A percentile compares a stretch with the other conserved stretches of the same genome.
Evolutionary conservation across 2,329 filamentous ascomycete species (phyloP).

Genomic region (Trichophyton verrucosum): DNA sequence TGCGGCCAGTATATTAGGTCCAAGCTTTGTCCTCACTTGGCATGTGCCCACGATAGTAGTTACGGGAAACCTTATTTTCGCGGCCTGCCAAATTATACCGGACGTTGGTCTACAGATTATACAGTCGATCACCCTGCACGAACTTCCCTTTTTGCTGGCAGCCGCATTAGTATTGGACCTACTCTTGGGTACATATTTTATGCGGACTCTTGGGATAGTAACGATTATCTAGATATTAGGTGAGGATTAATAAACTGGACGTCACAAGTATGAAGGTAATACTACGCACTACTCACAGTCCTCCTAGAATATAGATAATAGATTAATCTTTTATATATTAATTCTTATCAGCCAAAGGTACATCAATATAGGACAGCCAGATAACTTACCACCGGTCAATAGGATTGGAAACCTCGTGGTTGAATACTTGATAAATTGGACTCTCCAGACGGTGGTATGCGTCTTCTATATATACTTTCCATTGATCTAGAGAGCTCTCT

Average conservation of each 20-base stretch:
- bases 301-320: too few species aligned
- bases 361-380: neutral
- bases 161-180: neutral
- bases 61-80: neutral
- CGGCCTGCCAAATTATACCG: neutral
- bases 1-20: neutral
- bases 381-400: too few species aligned
- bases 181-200: neutral
- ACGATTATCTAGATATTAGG: too few species aligned
- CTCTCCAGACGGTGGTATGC: too few species aligned
- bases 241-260: too few species aligned
- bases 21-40: neutral
- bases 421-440: too few species aligned
- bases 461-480: too few species aligned
- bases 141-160: neutral
- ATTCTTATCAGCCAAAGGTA: neutral
- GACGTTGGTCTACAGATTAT: neutral
- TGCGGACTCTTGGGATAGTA: too few species aligned
- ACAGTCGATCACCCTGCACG: neutral
- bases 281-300: too few species aligned
- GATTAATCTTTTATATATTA: neutral
- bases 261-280: too few species aligned
- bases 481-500: too few species aligned
- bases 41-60: neutral
- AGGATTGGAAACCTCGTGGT: too few species aligned